Evolutionary conservation across 306 rosid species (phyloP).

Genomic region (Mimosa bimucronata): DNA sequence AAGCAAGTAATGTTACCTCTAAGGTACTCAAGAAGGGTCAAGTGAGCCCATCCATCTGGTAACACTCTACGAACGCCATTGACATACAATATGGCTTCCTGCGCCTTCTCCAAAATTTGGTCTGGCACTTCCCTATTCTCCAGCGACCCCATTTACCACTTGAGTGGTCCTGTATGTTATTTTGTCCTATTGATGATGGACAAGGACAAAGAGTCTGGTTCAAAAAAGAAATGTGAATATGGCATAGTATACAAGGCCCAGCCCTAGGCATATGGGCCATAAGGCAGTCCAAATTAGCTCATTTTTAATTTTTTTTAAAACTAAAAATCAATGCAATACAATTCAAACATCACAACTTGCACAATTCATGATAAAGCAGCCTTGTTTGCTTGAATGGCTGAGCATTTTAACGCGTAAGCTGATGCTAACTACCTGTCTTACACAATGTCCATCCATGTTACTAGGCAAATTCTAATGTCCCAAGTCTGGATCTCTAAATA

Average conservation of each 20-base stretch:
- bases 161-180: not conserved
- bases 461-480: not conserved
- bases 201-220: not conserved
- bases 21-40: slow-evolving; percentile 89
- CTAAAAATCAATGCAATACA: not conserved
- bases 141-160: slow-evolving; percentile 70
- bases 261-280: not conserved
- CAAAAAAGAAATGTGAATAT: not conserved
- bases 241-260: not conserved
- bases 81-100: slow-evolving; percentile 63
- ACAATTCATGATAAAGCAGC: slow-evolving; percentile 25
- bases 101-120: slow-evolving; percentile 41
- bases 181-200: not conserved
- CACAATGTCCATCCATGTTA: not conserved
- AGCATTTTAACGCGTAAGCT: slow-evolving; percentile 30
- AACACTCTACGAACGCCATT: slow-evolving; percentile 75
- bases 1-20: slow-evolving; percentile 56
- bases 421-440: not conserved
- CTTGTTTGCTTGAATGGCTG: slow-evolving; percentile 15
- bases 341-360: not conserved
- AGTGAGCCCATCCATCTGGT: slow-evolving; percentile 85
- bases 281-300: not conserved
- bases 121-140: slow-evolving; percentile 48
- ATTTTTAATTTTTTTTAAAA: too few species aligned
- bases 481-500: slow-evolving; percentile 1